Evolutionary conservation across 2,329 filamentous ascomycete genomes (phyloP).

Genomic region (Metarhizium brunneum): DNA sequence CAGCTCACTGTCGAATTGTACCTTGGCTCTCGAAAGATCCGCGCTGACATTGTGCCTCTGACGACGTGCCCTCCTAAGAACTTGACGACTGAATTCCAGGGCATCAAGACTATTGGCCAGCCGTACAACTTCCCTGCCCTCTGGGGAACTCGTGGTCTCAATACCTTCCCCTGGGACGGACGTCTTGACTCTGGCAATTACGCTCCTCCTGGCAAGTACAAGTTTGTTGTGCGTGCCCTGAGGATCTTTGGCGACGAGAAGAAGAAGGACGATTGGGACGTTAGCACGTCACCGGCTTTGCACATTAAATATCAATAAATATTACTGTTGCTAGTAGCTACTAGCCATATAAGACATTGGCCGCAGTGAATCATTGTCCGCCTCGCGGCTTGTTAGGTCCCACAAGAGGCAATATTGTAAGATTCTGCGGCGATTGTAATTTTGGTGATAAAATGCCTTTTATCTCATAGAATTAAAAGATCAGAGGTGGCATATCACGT

Average conservation of each 20-base stretch:
- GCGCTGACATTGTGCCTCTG: constrained; percentile 34
- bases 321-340: too few relatives aligned
- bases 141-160: constrained; percentile 17
- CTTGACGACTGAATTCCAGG: constrained; percentile 22
- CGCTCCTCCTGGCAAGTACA: constrained; percentile 40
- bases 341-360: background rate
- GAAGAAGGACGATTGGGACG: constrained; percentile 37
- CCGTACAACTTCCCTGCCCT: constrained; percentile 31
- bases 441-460: too few relatives aligned
- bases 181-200: constrained; percentile 35
- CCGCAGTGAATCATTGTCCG: too few relatives aligned
- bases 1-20: constrained; percentile 30
- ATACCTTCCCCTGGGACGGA: constrained; percentile 33
- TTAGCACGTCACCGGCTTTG: constrained; percentile 31
- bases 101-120: constrained; percentile 32
- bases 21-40: constrained; percentile 35
- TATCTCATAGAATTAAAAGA: too few relatives aligned
- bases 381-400: too few relatives aligned
- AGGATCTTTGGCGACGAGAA: constrained; percentile 40
- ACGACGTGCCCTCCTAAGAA: constrained; percentile 17
- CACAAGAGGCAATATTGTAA: too few relatives aligned
- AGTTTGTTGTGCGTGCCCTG: constrained; percentile 37
- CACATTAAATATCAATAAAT: constrained; percentile 30
- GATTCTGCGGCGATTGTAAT: too few relatives aligned
- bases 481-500: too few relatives aligned